Evolutionary conservation across 1,139 yeast genomes (phyloP).

Genomic region (Taiozyma sp.): DNA sequence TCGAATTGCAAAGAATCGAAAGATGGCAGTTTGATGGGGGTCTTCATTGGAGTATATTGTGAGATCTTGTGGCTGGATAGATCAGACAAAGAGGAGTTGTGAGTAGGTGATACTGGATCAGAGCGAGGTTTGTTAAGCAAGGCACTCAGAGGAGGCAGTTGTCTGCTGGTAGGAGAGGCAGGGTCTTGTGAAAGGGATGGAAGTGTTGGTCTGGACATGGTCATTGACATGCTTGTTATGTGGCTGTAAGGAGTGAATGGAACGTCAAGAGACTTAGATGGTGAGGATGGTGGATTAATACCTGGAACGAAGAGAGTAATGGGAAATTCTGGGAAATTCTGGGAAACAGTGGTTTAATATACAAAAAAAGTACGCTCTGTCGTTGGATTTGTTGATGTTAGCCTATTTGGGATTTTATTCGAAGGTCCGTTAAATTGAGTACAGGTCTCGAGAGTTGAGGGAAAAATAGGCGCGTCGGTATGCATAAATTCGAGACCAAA

Average conservation of each 20-base stretch:
- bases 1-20: slow-evolving; percentile 20
- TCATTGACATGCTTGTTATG: slow-evolving; percentile 8
- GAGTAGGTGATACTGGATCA: slow-evolving; percentile 7
- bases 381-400: neutral
- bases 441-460: neutral
- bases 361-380: neutral
- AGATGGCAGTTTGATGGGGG: slow-evolving; percentile 24
- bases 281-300: neutral
- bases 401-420: neutral
- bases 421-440: neutral
- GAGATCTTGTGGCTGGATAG: slow-evolving; percentile 2
- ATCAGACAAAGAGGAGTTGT: slow-evolving; percentile 1
- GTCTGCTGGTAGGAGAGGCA: slow-evolving; percentile 3
- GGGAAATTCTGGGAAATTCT: neutral
- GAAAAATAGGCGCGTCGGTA: neutral
- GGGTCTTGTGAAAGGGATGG: slow-evolving; percentile 3
- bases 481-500: neutral
- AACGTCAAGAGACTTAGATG: neutral
- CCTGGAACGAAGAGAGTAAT: neutral
- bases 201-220: slow-evolving; percentile 11
- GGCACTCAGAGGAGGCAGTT: slow-evolving; percentile 12
- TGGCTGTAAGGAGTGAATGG: neutral
- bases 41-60: slow-evolving; percentile 6
- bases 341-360: neutral
- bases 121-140: slow-evolving; percentile 5